These are phyloP conservation scores for Takashimella koratensis DNA, from an alignment of 1,284 basidiomycete species.

Conservation along the genomic window DNA sequence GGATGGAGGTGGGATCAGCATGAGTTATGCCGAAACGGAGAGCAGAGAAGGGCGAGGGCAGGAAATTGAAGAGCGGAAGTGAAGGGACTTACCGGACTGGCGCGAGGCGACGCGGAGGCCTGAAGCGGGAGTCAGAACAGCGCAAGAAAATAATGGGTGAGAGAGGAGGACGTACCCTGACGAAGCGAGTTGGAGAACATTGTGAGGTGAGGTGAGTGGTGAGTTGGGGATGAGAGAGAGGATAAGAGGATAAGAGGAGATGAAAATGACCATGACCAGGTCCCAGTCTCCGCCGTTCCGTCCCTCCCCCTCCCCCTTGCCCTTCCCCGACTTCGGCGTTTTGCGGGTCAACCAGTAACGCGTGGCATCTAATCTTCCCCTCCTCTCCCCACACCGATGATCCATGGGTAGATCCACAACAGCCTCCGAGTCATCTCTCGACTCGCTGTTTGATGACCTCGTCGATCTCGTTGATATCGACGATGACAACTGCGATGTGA, in stretches of 20 bases:
- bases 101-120: constrained; percentile 45
- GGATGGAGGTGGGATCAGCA: constrained; percentile 2
- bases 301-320: too few species aligned
- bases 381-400: neutral
- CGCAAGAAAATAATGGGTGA: too few species aligned
- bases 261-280: too few species aligned
- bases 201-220: constrained; percentile 6
- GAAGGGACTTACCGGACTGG: constrained; percentile 31
- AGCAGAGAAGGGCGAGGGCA: too few species aligned
- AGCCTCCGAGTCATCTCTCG: constrained; percentile 1
- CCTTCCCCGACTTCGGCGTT: too few species aligned
- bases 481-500: neutral
- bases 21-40: neutral
- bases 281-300: too few species aligned
- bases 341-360: neutral
- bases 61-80: neutral
- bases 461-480: neutral
- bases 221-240: neutral
- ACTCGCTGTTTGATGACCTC: constrained; percentile 17
- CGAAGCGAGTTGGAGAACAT: constrained; percentile 44
- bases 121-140: too few species aligned
- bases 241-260: neutral
- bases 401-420: constrained; percentile 1
- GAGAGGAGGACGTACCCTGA: constrained; percentile 21
- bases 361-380: neutral